Evolutionary conservation across 257 asterid genomes (phyloP), one percentile per base, ranked within the genome.

Genomic region (Solanum chmielewskii): DNA sequence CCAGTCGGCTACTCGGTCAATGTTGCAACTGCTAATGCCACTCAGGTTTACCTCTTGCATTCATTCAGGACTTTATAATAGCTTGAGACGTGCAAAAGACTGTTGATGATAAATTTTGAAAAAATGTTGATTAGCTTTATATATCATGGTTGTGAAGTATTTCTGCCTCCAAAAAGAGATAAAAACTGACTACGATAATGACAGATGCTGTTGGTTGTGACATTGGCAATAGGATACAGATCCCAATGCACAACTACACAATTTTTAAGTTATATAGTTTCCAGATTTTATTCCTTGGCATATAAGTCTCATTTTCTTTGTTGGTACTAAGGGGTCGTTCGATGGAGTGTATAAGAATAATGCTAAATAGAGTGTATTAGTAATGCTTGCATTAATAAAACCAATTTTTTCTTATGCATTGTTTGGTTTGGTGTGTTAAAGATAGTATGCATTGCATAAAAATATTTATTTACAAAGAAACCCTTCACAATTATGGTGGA

Each of bases 1-100:
- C 99, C 98, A 44, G 90, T 90, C 16, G 96, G 94, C 81, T 93
- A 89, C 86, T 95, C 99, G 9, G 89, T 95, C 91, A 96, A 96
- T 91, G 98, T 96, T 89, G 99, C 99, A 87, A 96, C 98, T 31
- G 98, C 99, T 86, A 96, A 95, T 91, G 93, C 96, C 83, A 92
- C 98, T 84, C 99, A 96, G 98, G 98, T 95, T 27, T 74, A 31
- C 62, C 83, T 85, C 87, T 25, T 33, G 49, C 70, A 44, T 85
- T 25, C 25, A 42, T 75, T 62, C 59, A 15, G 39, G 44, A 83
- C 47, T 42, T 87, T 12, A 13, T 70, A 59, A 29, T 31, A 83
- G 41, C 66, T 83, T 83, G 69, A 56, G 23, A 86, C 2, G 35
- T 44, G 83, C 52, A 14, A 27, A 59, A 71, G 27, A 44, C 75